Evolutionary conservation across 805 yeast genomes (phyloP).

Genomic region (Saccharomycopsis javanensis): DNA sequence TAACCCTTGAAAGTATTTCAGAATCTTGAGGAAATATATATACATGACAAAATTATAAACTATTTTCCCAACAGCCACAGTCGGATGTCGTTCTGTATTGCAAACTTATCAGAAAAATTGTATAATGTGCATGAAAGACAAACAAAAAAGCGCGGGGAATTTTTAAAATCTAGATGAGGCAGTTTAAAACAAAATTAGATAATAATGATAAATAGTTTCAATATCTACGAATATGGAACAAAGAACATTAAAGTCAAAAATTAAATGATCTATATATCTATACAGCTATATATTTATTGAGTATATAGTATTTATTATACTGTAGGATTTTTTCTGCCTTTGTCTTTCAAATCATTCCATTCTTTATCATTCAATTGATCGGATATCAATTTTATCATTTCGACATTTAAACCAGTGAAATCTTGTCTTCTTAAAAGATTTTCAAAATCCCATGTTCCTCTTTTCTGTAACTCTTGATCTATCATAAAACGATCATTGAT

Average conservation of each 20-base stretch:
- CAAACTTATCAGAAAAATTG: not conserved
- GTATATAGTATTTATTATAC: not conserved
- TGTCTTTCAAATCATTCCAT: constrained; percentile 25
- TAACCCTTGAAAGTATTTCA: too few relatives aligned
- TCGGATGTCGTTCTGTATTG: not conserved
- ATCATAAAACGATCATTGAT: constrained; percentile 33
- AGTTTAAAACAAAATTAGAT: not conserved
- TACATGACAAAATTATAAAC: too few relatives aligned
- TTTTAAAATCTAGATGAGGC: not conserved
- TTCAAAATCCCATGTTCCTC: constrained; percentile 45
- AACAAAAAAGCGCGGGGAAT: not conserved
- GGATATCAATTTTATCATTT: constrained; percentile 35
- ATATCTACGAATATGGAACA: too few relatives aligned
- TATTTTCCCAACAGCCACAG: too few relatives aligned
- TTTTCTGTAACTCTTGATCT: constrained; percentile 35
- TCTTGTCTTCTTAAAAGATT: constrained; percentile 46
- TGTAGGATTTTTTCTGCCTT: not conserved
- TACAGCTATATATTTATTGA: too few relatives aligned
- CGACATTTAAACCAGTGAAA: constrained; percentile 41
- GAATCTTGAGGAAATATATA: too few relatives aligned
- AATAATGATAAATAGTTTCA: not conserved
- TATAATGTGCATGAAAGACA: not conserved
- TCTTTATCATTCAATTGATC: constrained; percentile 29
- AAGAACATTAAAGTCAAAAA: too few relatives aligned
- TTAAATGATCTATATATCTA: not conserved